Evolutionary conservation across 192 early-diverging fungal species (phyloP).

Genomic region (Coemansia sp.): DNA sequence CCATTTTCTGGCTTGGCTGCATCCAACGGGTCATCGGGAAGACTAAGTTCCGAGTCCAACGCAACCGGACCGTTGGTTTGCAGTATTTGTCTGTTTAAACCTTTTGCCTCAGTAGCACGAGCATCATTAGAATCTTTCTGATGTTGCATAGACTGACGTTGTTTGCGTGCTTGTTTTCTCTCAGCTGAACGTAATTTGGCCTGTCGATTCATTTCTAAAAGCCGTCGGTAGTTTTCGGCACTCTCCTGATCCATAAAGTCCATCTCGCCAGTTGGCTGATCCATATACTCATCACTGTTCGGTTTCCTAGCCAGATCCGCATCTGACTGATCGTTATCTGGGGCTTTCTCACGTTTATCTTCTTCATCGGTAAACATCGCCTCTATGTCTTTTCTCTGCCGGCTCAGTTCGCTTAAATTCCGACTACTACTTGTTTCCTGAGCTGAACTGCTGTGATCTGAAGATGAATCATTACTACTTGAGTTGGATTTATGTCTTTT

Average conservation of each 20-base stretch:
- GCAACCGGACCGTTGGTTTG: too few species aligned
- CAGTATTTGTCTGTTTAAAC: too few species aligned
- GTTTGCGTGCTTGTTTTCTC: background rate
- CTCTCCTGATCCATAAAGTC: slow-evolving; percentile 52
- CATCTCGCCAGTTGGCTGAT: background rate
- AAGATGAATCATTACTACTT: too few species aligned
- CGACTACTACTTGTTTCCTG: too few species aligned
- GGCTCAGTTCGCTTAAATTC: background rate
- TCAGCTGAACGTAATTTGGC: background rate
- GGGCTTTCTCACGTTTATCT: background rate
- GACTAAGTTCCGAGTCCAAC: slow-evolving; percentile 9
- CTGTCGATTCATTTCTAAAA: slow-evolving; percentile 7
- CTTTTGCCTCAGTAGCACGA: background rate
- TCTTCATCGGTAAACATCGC: slow-evolving; percentile 5
- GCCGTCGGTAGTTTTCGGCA: slow-evolving; percentile 35
- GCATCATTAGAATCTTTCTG: background rate
- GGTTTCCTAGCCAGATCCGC: too few species aligned
- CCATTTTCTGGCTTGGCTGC: background rate
- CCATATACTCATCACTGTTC: background rate
- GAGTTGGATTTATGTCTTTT: too few species aligned
- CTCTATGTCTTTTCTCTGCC: background rate
- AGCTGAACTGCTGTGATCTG: too few species aligned
- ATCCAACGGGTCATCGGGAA: slow-evolving; percentile 29
- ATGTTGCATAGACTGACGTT: background rate
- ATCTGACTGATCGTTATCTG: background rate